Evolutionary conservation across 441 rosid genomes (phyloP).

Genomic region (Pelargonium cotyledonis): DNA sequence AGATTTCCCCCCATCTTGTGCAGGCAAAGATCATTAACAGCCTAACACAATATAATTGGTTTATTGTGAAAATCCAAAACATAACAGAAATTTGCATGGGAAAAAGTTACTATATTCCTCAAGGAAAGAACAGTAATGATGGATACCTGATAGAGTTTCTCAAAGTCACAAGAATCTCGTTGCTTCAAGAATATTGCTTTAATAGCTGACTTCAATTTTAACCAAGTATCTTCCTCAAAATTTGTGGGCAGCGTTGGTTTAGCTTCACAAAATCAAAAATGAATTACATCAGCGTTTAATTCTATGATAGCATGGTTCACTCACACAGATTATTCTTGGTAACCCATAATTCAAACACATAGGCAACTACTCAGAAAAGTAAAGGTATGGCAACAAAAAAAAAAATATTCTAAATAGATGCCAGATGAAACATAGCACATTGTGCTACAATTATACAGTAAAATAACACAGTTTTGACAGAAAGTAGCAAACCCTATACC

Average conservation of each 20-base stretch:
- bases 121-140: conserved; percentile 10
- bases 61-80: conserved; percentile 13
- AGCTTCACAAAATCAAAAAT: conserved; percentile 37
- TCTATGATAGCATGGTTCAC: conserved; percentile 6
- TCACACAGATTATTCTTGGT: background rate
- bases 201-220: conserved; percentile 81
- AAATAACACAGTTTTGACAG: background rate
- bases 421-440: background rate
- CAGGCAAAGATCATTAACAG: conserved; percentile 86
- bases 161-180: conserved; percentile 66
- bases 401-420: background rate
- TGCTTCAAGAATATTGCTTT: conserved; percentile 87
- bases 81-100: conserved; percentile 10
- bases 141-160: conserved; percentile 80
- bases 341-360: background rate
- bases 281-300: conserved; percentile 13
- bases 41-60: conserved; percentile 36
- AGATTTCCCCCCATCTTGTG: conserved; percentile 93
- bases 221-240: conserved; percentile 95
- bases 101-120: conserved; percentile 5
- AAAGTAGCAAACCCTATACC: background rate
- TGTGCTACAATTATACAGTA: background rate
- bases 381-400: background rate
- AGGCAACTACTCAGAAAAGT: conserved; percentile 1
- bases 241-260: conserved; percentile 80